These are phyloP conservation scores for Nothomitra cinnamomea DNA, from an alignment of 2,329 filamentous ascomycete genomes.

Conservation along the genomic window DNA sequence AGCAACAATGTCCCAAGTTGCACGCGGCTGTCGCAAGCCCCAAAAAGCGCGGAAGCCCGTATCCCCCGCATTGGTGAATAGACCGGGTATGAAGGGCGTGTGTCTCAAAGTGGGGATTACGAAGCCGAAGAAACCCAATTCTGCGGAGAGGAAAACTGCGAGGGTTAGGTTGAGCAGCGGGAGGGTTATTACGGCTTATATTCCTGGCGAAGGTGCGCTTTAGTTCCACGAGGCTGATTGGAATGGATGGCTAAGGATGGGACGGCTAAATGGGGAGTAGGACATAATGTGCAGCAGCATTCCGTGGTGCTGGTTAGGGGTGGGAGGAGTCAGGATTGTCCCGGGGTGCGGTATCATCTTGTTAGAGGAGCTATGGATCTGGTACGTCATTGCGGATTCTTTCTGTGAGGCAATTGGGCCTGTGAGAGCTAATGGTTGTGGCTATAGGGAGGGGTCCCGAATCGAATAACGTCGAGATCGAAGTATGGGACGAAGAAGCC, in stretches of 20 bases:
- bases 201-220: constrained; percentile 64
- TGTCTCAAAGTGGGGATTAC: constrained; percentile 87
- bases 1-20: constrained; percentile 33
- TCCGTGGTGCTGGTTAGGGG: constrained; percentile 92
- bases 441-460: constrained; percentile 70
- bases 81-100: constrained; percentile 84
- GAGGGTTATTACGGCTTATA: constrained; percentile 79
- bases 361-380: constrained; percentile 84
- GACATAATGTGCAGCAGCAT: constrained; percentile 98
- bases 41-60: constrained; percentile 72
- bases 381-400: constrained; percentile 32
- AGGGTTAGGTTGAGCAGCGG: constrained; percentile 79
- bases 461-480: constrained; percentile 66
- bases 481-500: constrained; percentile 99
- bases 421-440: background rate
- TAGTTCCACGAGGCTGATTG: background rate
- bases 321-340: constrained; percentile 88
- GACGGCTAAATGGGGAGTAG: constrained; percentile 18
- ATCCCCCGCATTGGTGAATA: constrained; percentile 63
- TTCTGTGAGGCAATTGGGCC: too few species aligned
- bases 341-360: constrained; percentile 90
- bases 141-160: constrained; percentile 87
- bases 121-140: constrained; percentile 98
- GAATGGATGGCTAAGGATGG: background rate
- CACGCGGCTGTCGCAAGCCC: constrained; percentile 55